Conservation (phyloP, 768 basidiomycete genomes). For the Tylopilus sp. region DNA sequence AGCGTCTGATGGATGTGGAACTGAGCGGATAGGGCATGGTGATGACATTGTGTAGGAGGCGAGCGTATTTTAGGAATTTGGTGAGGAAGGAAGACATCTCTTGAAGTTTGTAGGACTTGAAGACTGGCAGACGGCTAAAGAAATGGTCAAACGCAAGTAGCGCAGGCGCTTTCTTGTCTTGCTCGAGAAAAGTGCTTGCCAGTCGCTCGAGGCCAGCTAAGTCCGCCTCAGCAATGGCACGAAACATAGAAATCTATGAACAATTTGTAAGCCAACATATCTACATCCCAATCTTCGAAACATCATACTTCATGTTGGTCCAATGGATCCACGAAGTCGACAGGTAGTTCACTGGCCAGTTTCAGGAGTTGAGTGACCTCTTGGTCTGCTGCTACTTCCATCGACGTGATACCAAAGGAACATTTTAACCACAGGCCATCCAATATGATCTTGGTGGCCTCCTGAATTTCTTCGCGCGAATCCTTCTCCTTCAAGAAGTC, state of each 20-base stretch:
- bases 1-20: slow-evolving; percentile 19
- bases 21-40: slow-evolving; percentile 3
- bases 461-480: slow-evolving; percentile 25
- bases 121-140: slow-evolving; percentile 4
- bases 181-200: slow-evolving; percentile 26
- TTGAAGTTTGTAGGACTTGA: slow-evolving; percentile 23
- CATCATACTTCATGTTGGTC: slow-evolving; percentile 13
- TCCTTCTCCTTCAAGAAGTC: slow-evolving; percentile 37
- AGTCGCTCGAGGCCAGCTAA: slow-evolving; percentile 29
- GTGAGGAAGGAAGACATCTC: slow-evolving; percentile 7
- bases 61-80: slow-evolving; percentile 5
- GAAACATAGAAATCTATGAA: slow-evolving; percentile 30
- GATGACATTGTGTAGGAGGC: slow-evolving; percentile 6
- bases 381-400: not conserved
- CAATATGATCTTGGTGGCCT: slow-evolving; percentile 39
- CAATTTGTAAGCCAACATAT: not conserved
- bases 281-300: not conserved
- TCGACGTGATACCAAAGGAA: slow-evolving; percentile 35
- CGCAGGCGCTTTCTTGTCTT: not conserved
- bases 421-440: slow-evolving; percentile 44
- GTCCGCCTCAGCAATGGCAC: slow-evolving; percentile 28
- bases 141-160: slow-evolving; percentile 9
- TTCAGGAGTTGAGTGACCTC: slow-evolving; percentile 22
- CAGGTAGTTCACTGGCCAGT: slow-evolving; percentile 16
- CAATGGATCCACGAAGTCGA: slow-evolving; percentile 1